Conservation (phyloP, 257 asterid species). For the Scutellaria minor region DNA sequence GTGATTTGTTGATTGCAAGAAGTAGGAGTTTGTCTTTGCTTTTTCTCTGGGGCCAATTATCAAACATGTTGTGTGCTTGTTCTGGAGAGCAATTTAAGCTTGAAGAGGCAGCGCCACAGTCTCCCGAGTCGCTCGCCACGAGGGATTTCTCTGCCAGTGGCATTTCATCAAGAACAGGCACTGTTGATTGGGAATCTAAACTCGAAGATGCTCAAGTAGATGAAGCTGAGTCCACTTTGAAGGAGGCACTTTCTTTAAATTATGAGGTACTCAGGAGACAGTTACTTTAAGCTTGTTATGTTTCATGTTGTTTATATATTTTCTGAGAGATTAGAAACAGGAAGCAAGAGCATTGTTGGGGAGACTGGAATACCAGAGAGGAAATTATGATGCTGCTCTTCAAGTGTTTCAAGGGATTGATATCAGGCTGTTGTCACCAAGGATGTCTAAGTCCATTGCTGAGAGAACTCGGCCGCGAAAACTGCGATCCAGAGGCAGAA, state of each 20-base stretch:
- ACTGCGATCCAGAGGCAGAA: slow-evolving; percentile 52
- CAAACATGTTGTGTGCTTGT: slow-evolving; percentile 84
- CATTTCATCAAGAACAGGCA: slow-evolving; percentile 75
- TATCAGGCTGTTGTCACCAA: slow-evolving; percentile 62
- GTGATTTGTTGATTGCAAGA: slow-evolving; percentile 32
- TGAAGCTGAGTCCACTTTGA: slow-evolving; percentile 94
- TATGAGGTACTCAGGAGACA: slow-evolving; percentile 57
- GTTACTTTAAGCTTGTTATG: neutral
- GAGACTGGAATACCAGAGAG: slow-evolving; percentile 91
- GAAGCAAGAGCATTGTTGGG: slow-evolving; percentile 97
- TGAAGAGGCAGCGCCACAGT: slow-evolving; percentile 74
- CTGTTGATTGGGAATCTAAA: slow-evolving; percentile 75
- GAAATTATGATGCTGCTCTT: slow-evolving; percentile 93
- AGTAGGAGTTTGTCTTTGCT: neutral
- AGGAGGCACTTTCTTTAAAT: slow-evolving; percentile 87
- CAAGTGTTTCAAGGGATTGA: slow-evolving; percentile 97
- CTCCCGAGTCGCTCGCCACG: slow-evolving; percentile 92
- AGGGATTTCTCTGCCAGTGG: slow-evolving; percentile 96
- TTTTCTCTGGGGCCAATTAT: slow-evolving; percentile 22
- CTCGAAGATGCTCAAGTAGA: slow-evolving; percentile 94
- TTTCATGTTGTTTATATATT: neutral
- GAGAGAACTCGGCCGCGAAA: slow-evolving; percentile 63
- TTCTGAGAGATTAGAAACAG: slow-evolving; percentile 26
- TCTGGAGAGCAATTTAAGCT: slow-evolving; percentile 90
- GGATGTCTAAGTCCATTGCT: slow-evolving; percentile 72